phyloP scores from a whole-genome alignment of 75 land plant species.

The Sequoiadendron giganteum region DNA sequence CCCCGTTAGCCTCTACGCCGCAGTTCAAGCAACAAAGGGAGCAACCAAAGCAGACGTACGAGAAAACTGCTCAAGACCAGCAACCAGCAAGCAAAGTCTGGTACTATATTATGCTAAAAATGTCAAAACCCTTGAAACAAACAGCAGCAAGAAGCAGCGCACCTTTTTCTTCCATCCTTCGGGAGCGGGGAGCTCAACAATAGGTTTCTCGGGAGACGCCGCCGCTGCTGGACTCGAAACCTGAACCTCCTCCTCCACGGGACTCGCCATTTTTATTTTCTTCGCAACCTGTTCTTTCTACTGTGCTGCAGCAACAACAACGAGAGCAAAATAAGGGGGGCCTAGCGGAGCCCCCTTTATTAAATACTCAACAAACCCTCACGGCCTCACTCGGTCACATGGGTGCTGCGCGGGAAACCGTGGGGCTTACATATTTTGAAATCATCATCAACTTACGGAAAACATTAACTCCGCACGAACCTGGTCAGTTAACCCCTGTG shows the following conservation, averaged over 20 bases:
- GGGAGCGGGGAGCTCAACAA: slow-evolving; percentile 1
- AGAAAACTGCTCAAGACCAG: not conserved
- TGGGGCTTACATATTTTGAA: not conserved
- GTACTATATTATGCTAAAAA: not conserved
- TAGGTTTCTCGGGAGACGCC: not conserved
- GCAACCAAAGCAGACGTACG: not conserved
- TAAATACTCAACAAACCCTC: not conserved
- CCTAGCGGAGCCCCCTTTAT: not conserved
- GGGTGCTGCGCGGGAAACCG: slow-evolving; percentile 10
- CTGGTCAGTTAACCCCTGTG: not conserved
- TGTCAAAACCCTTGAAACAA: not conserved
- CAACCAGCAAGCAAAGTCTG: not conserved
- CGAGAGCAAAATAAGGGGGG: not conserved
- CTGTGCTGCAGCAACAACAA: not conserved
- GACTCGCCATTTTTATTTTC: slow-evolving; percentile 6
- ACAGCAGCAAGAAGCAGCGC: not conserved
- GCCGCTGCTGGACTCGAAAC: not conserved
- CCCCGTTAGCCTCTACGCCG: not conserved
- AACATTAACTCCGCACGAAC: not conserved
- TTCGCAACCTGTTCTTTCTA: not conserved
- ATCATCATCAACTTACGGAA: not conserved
- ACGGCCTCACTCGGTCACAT: not conserved
- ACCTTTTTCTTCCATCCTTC: slow-evolving; percentile 10
- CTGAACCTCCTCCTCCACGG: slow-evolving; percentile 9
- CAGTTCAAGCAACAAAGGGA: not conserved